Conservation (phyloP, 164 flowering plant species). For the Berberis vulgaris region DNA sequence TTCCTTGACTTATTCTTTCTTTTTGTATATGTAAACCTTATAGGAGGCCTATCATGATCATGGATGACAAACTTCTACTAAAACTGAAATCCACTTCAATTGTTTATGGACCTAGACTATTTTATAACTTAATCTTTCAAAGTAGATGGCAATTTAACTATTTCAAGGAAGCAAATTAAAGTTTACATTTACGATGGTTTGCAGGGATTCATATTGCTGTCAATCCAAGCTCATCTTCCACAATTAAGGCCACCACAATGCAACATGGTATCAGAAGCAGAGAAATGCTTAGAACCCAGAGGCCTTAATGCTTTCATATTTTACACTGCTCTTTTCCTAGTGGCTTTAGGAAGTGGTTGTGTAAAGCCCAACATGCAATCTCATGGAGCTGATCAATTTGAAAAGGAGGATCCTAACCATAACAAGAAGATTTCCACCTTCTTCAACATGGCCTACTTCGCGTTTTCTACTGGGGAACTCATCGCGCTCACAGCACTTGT, state of each 20-base stretch:
- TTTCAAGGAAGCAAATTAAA: not conserved
- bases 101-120: too few relatives aligned
- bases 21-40: too few relatives aligned
- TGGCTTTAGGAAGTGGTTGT: conserved; percentile 94
- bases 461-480: conserved; percentile 88
- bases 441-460: conserved; percentile 89
- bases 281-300: conserved; percentile 33
- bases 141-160: too few relatives aligned
- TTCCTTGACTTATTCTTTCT: too few relatives aligned
- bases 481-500: conserved; percentile 79
- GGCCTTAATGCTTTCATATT: conserved; percentile 50
- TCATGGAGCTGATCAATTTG: conserved; percentile 92
- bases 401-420: conserved; percentile 32
- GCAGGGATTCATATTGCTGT: conserved; percentile 43
- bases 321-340: conserved; percentile 52
- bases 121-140: too few relatives aligned
- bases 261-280: conserved; percentile 33
- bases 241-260: conserved; percentile 77
- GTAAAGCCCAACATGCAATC: conserved; percentile 94
- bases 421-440: conserved; percentile 73
- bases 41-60: too few relatives aligned
- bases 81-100: too few relatives aligned
- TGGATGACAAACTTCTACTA: too few relatives aligned
- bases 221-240: conserved; percentile 91
- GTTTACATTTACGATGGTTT: conserved; percentile 1